Conservation (phyloP, 2,329 filamentous ascomycete species). For the Sporothrix euskadiensis region DNA sequence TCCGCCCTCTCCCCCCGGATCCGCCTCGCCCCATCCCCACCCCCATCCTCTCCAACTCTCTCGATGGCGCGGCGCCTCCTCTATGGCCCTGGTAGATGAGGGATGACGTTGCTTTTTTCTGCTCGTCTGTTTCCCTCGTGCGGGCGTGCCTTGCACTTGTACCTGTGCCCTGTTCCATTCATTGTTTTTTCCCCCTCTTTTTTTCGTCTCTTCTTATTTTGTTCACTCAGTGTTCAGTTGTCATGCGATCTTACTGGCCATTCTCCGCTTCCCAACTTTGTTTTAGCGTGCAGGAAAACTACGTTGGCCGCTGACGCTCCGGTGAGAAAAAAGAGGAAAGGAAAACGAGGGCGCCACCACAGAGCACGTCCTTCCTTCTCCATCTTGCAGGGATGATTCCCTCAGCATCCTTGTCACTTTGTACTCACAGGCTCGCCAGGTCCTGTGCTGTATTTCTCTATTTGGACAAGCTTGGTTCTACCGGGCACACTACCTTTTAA, state of each 20-base stretch:
- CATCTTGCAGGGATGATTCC: constrained; percentile 5
- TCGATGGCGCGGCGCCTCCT: background rate
- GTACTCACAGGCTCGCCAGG: background rate
- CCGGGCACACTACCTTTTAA: background rate
- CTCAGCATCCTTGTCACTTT: background rate
- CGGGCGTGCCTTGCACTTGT: background rate
- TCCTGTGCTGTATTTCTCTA: background rate
- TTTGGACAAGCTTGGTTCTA: background rate
- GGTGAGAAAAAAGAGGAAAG: constrained; percentile 11
- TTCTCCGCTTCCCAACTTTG: background rate
- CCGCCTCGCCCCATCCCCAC: background rate
- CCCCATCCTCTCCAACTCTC: background rate
- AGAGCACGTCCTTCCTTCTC: background rate
- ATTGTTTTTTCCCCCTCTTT: background rate
- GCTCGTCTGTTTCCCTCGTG: background rate
- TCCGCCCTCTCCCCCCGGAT: background rate
- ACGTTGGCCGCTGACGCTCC: background rate
- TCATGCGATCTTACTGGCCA: background rate
- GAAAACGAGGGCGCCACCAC: background rate
- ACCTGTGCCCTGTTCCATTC: background rate
- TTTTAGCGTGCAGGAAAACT: background rate
- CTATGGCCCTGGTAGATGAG: background rate
- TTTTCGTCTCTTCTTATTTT: background rate
- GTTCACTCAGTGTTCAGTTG: background rate
- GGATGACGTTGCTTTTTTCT: background rate